Evolutionary conservation across 1,284 basidiomycete genomes (phyloP).

Genomic region (Microbotryum intermedium): DNA sequence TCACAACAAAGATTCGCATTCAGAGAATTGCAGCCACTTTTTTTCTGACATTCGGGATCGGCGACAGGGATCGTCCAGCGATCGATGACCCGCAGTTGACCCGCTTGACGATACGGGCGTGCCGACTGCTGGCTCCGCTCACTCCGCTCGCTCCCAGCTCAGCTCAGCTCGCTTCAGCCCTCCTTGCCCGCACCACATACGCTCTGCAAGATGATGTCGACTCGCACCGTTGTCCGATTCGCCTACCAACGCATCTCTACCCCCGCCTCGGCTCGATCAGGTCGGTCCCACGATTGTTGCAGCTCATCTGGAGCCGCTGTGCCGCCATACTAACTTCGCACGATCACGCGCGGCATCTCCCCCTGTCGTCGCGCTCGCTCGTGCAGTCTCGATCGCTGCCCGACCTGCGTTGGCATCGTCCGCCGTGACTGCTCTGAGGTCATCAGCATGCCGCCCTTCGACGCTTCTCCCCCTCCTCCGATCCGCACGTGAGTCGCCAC

Average conservation of each 20-base stretch:
- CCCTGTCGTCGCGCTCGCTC: background rate
- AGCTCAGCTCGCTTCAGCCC: background rate
- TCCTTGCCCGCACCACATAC: background rate
- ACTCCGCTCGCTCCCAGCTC: background rate
- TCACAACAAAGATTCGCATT: too few species aligned
- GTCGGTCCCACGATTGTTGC: slow-evolving; percentile 2
- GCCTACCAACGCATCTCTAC: background rate
- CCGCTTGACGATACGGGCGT: too few species aligned
- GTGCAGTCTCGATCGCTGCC: slow-evolving; percentile 19
- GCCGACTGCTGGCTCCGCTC: background rate
- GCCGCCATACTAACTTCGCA: background rate
- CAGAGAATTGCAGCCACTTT: too few species aligned
- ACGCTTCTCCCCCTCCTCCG: background rate
- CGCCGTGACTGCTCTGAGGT: slow-evolving; percentile 5
- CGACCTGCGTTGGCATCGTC: slow-evolving; percentile 14
- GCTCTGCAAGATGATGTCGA: slow-evolving; percentile 1
- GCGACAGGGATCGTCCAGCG: too few species aligned
- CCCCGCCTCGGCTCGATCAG: slow-evolving; percentile 15
- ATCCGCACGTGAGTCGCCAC: background rate
- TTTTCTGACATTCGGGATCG: too few species aligned
- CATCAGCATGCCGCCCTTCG: slow-evolving; percentile 6
- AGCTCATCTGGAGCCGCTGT: background rate
- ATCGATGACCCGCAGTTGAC: too few species aligned
- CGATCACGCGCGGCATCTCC: background rate
- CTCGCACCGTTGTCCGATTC: slow-evolving; percentile 1